Evolutionary conservation across 2,329 filamentous ascomycete species (phyloP).

Genomic region (Cercospora sp.): DNA sequence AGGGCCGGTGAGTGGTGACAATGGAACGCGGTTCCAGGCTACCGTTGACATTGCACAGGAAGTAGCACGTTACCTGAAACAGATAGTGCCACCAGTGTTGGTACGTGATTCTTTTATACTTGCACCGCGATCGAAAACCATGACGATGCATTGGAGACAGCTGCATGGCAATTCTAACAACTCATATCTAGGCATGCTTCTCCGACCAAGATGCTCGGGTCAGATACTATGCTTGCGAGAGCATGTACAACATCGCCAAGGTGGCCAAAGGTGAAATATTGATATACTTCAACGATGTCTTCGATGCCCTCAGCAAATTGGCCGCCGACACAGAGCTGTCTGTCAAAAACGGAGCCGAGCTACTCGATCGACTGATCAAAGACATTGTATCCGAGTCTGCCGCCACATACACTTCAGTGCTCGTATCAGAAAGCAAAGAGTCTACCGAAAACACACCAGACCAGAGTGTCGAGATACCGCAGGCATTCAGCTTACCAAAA

Average conservation of each 20-base stretch:
- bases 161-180: background rate
- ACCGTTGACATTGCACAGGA: conserved; percentile 57
- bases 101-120: background rate
- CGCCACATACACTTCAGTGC: conserved; percentile 86
- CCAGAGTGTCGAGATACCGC: conserved; percentile 59
- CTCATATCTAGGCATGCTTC: conserved; percentile 70
- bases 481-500: conserved; percentile 83
- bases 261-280: conserved; percentile 97
- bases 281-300: conserved; percentile 97
- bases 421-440: conserved; percentile 57
- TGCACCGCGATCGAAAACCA: background rate
- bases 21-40: background rate
- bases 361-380: conserved; percentile 91
- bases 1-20: conserved; percentile 68
- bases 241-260: conserved; percentile 99
- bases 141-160: background rate
- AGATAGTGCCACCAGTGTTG: conserved; percentile 93
- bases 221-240: conserved; percentile 97
- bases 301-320: conserved; percentile 94
- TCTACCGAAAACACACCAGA: conserved; percentile 43
- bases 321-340: conserved; percentile 94
- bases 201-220: conserved; percentile 96
- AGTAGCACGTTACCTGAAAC: conserved; percentile 84
- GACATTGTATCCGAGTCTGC: conserved; percentile 95
- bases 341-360: conserved; percentile 95